Conservation (phyloP, 352 stramenopile species). For the Globisporangium radiosum region DNA sequence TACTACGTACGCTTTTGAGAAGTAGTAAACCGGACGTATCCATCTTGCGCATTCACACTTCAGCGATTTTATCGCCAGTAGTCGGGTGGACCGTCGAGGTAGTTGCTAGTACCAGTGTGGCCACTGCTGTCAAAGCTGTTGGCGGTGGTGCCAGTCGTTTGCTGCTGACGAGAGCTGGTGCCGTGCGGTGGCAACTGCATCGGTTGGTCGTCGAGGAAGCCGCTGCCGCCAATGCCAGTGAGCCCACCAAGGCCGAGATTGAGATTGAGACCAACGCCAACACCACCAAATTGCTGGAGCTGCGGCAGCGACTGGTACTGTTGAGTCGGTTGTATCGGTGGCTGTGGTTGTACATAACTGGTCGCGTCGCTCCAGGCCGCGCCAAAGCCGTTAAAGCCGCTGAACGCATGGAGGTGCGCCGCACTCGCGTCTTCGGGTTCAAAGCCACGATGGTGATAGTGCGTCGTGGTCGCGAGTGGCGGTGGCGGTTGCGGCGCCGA, state of each 20-base stretch:
- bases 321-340: slow-evolving; percentile 1
- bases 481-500: slow-evolving; percentile 8
- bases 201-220: not conserved
- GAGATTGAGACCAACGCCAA: slow-evolving; percentile 18
- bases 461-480: too few relatives aligned
- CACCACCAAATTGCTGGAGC: slow-evolving; percentile 17
- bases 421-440: slow-evolving; percentile 54
- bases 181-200: not conserved
- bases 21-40: too few relatives aligned
- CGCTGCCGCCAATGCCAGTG: not conserved
- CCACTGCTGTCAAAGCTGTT: not conserved
- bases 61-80: slow-evolving; percentile 39
- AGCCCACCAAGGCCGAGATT: slow-evolving; percentile 2
- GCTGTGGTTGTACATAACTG: slow-evolving; percentile 9
- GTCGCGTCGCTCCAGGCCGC: slow-evolving; percentile 18
- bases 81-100: slow-evolving; percentile 39
- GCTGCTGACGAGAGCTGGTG: too few relatives aligned
- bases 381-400: slow-evolving; percentile 17
- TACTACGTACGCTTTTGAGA: slow-evolving; percentile 64
- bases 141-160: not conserved
- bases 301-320: slow-evolving; percentile 16
- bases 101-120: slow-evolving; percentile 16
- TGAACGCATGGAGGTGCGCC: slow-evolving; percentile 13
- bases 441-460: slow-evolving; percentile 50
- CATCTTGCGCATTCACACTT: too few relatives aligned